Conservation (phyloP, 176 grass and related monocot species). For the bread wheat (Triticum aestivum) region DNA sequence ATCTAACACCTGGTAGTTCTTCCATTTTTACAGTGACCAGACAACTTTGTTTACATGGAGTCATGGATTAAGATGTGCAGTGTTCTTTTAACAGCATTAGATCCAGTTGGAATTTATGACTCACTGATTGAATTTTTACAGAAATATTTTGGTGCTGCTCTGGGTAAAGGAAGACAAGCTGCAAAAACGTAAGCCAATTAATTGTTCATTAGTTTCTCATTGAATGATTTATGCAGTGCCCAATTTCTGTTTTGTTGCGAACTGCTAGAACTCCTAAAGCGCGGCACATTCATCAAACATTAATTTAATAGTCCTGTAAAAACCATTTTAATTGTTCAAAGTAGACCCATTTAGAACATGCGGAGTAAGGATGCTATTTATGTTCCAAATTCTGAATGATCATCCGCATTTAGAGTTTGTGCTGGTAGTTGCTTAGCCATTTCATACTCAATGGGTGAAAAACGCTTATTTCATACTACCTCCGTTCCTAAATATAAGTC, state of each 20-base stretch:
- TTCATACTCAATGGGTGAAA: neutral
- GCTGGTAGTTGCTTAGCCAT: neutral
- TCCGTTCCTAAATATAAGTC: too few species aligned
- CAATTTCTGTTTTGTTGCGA: neutral
- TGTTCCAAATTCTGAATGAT: constrained; percentile 1
- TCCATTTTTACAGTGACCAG: neutral
- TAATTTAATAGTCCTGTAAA: constrained; percentile 4
- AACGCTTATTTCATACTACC: neutral
- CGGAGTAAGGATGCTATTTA: neutral
- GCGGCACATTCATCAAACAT: neutral
- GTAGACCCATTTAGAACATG: neutral
- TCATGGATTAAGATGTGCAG: neutral
- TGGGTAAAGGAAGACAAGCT: constrained; percentile 81
- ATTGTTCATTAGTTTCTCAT: constrained; percentile 2
- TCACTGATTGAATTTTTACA: constrained; percentile 35
- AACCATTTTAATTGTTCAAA: neutral
- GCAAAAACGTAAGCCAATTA: constrained; percentile 67
- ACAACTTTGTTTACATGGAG: neutral
- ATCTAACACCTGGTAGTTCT: neutral
- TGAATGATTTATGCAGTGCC: neutral
- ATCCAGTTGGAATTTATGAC: constrained; percentile 9
- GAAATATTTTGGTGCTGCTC: constrained; percentile 83
- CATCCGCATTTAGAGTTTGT: neutral
- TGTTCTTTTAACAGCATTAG: neutral
- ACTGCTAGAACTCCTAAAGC: neutral